Evolutionary conservation across 2,329 filamentous ascomycete species (phyloP).

Genomic region (Elsinoe ampelina): DNA sequence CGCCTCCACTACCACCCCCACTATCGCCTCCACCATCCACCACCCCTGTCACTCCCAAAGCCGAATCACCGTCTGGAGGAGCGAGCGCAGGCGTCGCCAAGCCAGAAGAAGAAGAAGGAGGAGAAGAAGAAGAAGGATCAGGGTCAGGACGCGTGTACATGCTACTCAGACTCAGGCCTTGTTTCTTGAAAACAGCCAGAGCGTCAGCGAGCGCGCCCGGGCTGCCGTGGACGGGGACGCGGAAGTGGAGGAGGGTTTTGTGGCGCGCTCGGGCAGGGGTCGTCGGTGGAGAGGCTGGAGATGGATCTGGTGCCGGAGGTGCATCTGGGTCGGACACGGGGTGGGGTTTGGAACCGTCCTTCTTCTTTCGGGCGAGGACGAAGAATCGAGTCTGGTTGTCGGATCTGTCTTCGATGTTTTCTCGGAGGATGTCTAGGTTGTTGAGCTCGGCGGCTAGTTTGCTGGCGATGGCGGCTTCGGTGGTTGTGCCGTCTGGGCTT

Average conservation of each 20-base stretch:
- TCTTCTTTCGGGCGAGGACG: slow-evolving; percentile 43
- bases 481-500: slow-evolving; percentile 39
- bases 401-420: slow-evolving; percentile 60
- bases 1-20: background rate
- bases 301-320: no score
- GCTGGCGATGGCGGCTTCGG: slow-evolving; percentile 69
- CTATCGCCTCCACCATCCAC: no score
- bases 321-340: background rate
- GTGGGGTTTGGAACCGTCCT: background rate
- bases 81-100: no score
- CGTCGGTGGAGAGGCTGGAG: background rate
- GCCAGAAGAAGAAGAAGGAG: slow-evolving; percentile 34
- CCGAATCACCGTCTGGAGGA: no score
- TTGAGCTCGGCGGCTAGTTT: slow-evolving; percentile 61
- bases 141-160: slow-evolving; percentile 81
- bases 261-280: background rate
- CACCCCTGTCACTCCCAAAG: no score
- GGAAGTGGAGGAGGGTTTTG: slow-evolving; percentile 62
- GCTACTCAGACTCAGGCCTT: slow-evolving; percentile 73
- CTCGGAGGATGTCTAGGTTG: slow-evolving; percentile 59
- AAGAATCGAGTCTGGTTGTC: slow-evolving; percentile 78
- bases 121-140: slow-evolving; percentile 41
- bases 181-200: slow-evolving; percentile 65
- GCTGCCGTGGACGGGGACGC: slow-evolving; percentile 57
- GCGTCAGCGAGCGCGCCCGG: slow-evolving; percentile 79